A percentile compares a stretch with the other conserved stretches of the same genome.
Conservation (phyloP, 169 alveolate species). For the Plasmodium relictum region DNA sequence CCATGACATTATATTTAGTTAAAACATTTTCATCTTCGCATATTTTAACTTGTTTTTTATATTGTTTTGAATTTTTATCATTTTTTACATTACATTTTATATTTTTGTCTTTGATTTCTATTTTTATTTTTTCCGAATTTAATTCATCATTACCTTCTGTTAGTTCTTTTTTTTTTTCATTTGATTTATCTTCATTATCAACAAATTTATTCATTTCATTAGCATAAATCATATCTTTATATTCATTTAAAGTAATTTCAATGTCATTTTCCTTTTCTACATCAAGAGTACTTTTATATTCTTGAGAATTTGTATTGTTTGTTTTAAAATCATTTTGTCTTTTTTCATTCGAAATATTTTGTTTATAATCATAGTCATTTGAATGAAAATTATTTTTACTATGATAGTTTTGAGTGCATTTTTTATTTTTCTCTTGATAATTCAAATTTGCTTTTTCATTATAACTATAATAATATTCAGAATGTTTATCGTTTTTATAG, state of each 20-base stretch:
- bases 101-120: neutral
- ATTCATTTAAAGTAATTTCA: constrained; percentile 18
- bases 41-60: constrained; percentile 60
- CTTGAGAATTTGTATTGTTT: constrained; percentile 15
- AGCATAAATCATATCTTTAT: neutral
- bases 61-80: constrained; percentile 11
- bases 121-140: constrained; percentile 1
- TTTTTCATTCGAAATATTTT: constrained; percentile 22
- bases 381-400: constrained; percentile 6
- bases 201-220: neutral
- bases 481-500: neutral
- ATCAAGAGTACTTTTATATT: constrained; percentile 9
- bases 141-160: neutral
- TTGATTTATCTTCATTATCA: neutral
- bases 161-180: neutral
- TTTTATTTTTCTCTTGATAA: constrained; percentile 17
- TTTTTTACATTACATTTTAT: constrained; percentile 9
- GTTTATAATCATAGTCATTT: constrained; percentile 4
- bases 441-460: constrained; percentile 27
- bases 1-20: constrained; percentile 51
- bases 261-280: constrained; percentile 12
- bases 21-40: constrained; percentile 63
- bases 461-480: constrained; percentile 36
- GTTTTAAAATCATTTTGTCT: neutral
- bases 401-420: neutral